Evolutionary conservation across 306 rosid species (phyloP), one percentile per base, ranked within the genome.

Genomic region (Datisca glomerata): DNA sequence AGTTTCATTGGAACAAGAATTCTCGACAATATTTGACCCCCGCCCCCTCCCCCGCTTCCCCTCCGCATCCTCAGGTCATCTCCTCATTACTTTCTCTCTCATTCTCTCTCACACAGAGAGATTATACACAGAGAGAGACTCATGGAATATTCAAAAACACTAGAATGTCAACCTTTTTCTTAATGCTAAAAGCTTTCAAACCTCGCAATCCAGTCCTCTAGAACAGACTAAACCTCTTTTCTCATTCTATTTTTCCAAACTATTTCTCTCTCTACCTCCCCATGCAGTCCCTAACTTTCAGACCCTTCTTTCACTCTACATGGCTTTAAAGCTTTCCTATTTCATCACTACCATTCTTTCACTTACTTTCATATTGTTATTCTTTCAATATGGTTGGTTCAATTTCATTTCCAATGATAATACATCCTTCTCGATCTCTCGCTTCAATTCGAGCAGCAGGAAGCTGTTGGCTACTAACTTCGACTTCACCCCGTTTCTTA

Each of bases 1-100:
- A 85, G 74, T 41, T 68, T 73, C 77, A 74, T 76, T 74, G 95
- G 73, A 57, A 66, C 46, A 73, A 79, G 73, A 71, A 79, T 80
- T 75, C 52, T 76, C 92, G 67, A 68, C 86, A 70, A n/a, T n/a
- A n/a, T n/a, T n/a, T n/a, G n/a, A n/a, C n/a, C n/a, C n/a, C n/a
- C n/a, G n/a, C n/a, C n/a, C n/a, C n/a, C 66, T 55, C 65, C 36
- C 64, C 66, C 76, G 57, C 23, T 73, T 64, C 68, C 64, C 57
- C 79, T 75, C 76, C 79, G 70, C 81, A 31, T 31, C 36, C 36
- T 31, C 36, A 10, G 36, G 36, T 14, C 12, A 8, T 31, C 36
- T 31, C 36, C 1, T 0, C 4, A 12, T 31, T 31, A 8, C n/a
- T 14, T 31, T 14, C 1, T 0, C 4, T 14, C n/a, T 31, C 57